A percentile compares a stretch with the other conserved stretches of the same genome.
Evolutionary conservation across 208 protist species (phyloP).

Genomic region (Trichomonas vaginalis): DNA sequence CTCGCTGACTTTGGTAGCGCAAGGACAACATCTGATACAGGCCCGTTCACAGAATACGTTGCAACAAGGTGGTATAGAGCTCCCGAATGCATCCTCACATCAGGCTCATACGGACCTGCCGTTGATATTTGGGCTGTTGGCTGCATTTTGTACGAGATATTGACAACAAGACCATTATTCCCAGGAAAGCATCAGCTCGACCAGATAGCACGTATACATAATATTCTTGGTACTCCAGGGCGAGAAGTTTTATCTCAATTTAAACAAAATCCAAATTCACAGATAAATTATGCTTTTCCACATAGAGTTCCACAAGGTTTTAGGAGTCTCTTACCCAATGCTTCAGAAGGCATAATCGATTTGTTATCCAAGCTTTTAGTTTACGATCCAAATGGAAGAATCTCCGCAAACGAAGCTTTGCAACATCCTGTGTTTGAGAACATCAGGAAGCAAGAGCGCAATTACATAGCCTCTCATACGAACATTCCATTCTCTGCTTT

Average conservation of each 20-base stretch:
- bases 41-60: slow-evolving; percentile 66
- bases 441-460: not conserved
- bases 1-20: slow-evolving; percentile 72
- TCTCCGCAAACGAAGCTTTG: not conserved
- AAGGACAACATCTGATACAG: slow-evolving; percentile 35
- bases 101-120: not conserved
- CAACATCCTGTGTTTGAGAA: not conserved
- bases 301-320: not conserved
- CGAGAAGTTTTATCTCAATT: not conserved
- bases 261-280: not conserved
- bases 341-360: not conserved
- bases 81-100: slow-evolving; percentile 56
- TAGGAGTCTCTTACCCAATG: not conserved
- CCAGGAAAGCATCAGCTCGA: not conserved
- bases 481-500: not conserved
- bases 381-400: not conserved
- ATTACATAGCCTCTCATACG: not conserved
- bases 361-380: not conserved
- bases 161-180: not conserved
- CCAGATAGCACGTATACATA: not conserved
- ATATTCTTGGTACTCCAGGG: not conserved
- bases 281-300: not conserved
- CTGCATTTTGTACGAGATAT: not conserved
- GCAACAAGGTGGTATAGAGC: slow-evolving; percentile 65
- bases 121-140: slow-evolving; percentile 15